phyloP scores from a whole-genome alignment of 352 stramenopile species.

The Phytophthora macrochlamydospora region DNA sequence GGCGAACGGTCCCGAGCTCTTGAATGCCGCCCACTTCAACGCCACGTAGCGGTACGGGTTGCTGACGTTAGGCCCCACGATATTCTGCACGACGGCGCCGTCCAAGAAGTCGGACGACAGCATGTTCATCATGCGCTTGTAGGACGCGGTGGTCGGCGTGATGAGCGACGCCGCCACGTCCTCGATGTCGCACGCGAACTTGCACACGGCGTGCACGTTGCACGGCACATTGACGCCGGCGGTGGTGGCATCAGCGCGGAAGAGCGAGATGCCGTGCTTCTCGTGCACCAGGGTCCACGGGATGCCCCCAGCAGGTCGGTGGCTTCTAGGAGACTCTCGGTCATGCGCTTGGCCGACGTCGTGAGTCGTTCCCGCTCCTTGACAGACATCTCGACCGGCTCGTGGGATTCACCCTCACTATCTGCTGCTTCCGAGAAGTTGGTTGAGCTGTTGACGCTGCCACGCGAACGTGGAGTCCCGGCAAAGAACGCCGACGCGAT shows the following conservation, averaged over 20 bases:
- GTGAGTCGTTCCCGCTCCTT: slow-evolving; percentile 77
- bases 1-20: slow-evolving; percentile 78
- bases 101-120: slow-evolving; percentile 87
- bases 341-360: slow-evolving; percentile 82
- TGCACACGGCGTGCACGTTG: slow-evolving; percentile 88
- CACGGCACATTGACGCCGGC: slow-evolving; percentile 62
- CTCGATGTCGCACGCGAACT: slow-evolving; percentile 80
- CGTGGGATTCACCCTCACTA: slow-evolving; percentile 7
- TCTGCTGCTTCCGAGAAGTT: slow-evolving; percentile 25
- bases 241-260: slow-evolving; percentile 64
- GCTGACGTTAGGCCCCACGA: slow-evolving; percentile 65
- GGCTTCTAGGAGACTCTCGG: slow-evolving; percentile 70
- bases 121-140: slow-evolving; percentile 88
- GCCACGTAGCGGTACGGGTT: slow-evolving; percentile 82
- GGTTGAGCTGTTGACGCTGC: slow-evolving; percentile 21
- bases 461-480: slow-evolving; percentile 20
- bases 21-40: slow-evolving; percentile 88
- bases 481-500: slow-evolving; percentile 13
- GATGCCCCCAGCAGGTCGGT: slow-evolving; percentile 78
- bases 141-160: slow-evolving; percentile 74
- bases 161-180: slow-evolving; percentile 86
- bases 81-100: slow-evolving; percentile 80
- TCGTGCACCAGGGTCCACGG: slow-evolving; percentile 80
- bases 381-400: slow-evolving; percentile 34
- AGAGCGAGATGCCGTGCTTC: slow-evolving; percentile 86